These are phyloP conservation scores for Thelonectria blattea DNA, from an alignment of 2,329 filamentous ascomycete genomes.

Conservation along the genomic window DNA sequence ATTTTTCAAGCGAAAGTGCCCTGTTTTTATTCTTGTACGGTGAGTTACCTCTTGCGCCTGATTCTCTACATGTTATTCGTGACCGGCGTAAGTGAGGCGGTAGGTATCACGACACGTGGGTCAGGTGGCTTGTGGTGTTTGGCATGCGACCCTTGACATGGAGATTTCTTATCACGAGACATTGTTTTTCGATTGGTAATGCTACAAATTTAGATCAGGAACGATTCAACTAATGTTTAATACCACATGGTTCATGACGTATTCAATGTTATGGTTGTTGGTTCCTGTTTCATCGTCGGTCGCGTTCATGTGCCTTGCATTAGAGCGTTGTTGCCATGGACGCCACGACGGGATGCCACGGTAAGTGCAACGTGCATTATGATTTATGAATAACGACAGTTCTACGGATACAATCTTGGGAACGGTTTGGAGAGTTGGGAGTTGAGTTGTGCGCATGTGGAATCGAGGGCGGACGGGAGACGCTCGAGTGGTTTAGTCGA, in stretches of 20 bases:
- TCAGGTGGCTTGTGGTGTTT: slow-evolving; percentile 36
- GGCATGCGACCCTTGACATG: slow-evolving; percentile 25
- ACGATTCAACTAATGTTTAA: slow-evolving; percentile 3
- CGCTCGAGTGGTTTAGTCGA: too few species aligned
- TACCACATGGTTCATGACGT: slow-evolving; percentile 32
- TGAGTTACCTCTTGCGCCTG: slow-evolving; percentile 37
- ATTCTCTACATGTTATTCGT: slow-evolving; percentile 31
- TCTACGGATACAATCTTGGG: too few species aligned
- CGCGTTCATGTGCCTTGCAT: slow-evolving; percentile 11
- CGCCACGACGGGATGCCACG: background rate
- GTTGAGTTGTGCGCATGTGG: too few species aligned
- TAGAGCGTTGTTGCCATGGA: background rate
- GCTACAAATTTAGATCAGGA: slow-evolving; percentile 11
- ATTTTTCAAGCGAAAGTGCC: slow-evolving; percentile 31
- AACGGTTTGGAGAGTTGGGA: too few species aligned
- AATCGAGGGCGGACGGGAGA: too few species aligned
- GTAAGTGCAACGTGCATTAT: background rate
- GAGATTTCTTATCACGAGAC: slow-evolving; percentile 31
- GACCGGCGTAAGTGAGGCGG: slow-evolving; percentile 28
- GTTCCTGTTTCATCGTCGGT: slow-evolving; percentile 12
- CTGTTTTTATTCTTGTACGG: slow-evolving; percentile 30
- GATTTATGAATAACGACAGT: too few species aligned
- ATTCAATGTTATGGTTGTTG: slow-evolving; percentile 14
- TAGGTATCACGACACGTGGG: slow-evolving; percentile 35
- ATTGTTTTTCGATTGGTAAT: background rate